phyloP scores from a whole-genome alignment of 1,139 yeast genomes.

The Lodderomyces parapsilosis region DNA sequence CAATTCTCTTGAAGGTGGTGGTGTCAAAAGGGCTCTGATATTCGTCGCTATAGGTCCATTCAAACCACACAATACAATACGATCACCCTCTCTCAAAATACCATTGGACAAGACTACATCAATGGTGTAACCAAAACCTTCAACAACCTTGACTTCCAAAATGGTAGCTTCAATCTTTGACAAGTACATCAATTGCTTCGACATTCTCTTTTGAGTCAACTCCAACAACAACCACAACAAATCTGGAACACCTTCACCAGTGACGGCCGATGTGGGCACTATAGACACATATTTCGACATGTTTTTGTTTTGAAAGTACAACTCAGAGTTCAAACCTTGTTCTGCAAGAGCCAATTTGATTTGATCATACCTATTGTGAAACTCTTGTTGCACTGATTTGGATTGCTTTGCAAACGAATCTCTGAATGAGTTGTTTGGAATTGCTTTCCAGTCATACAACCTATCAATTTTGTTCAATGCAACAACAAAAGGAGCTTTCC shows the following conservation, averaged over 20 bases:
- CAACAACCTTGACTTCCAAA: constrained; percentile 96
- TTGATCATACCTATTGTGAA: constrained; percentile 80
- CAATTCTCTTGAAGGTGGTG: constrained; percentile 95
- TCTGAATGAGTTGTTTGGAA: constrained; percentile 92
- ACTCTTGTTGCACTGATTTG: constrained; percentile 86
- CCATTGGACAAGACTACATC: constrained; percentile 97
- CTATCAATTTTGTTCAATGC: constrained; percentile 98
- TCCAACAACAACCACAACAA: constrained; percentile 92
- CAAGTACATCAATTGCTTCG: constrained; percentile 95
- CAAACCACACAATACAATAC: constrained; percentile 94
- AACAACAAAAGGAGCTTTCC: constrained; percentile 97
- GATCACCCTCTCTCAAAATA: constrained; percentile 89
- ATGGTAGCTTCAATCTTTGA: constrained; percentile 93
- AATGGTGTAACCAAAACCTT: constrained; percentile 98
- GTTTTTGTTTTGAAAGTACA: constrained; percentile 92
- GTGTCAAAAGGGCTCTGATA: constrained; percentile 92
- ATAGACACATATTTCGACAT: constrained; percentile 90
- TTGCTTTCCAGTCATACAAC: constrained; percentile 88
- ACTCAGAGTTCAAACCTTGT: constrained; percentile 97
- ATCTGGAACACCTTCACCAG: constrained; percentile 99
- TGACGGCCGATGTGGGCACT: constrained; percentile 97
- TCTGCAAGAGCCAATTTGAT: constrained; percentile 92
- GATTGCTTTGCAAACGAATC: constrained; percentile 84
- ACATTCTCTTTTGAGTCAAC: constrained; percentile 97
- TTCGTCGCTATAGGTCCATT: constrained; percentile 99